Base-by-base conservation (phyloP, 768 basidiomycete species). In the Floccularia luteovirens region DNA sequence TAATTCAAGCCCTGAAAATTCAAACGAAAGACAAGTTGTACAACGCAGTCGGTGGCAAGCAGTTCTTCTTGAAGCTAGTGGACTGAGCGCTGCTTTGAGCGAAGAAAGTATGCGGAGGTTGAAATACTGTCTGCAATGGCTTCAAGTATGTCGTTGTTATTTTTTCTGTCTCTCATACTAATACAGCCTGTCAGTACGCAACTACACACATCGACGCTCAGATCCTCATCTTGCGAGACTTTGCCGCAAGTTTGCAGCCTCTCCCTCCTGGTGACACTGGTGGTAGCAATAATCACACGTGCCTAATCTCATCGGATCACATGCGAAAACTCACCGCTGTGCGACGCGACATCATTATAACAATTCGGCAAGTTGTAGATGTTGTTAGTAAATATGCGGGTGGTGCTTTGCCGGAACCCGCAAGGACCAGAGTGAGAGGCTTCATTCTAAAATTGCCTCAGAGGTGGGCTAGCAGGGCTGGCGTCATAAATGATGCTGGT, bases 81-180 rank as follows among this genome's bases (percentile, higher is more conserved):
- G 90, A 0, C 67, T 94, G 24, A 76, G 89, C 42, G 89, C 87
- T 0, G 90, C 91, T 5, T 67, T 93, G 23, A 90, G 89, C 57
- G 90, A 92, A 46, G 91, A 93, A 58, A 90, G 82, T 52, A 86
- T 94, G 84, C 69, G 86, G 41, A 69, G 85, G 39, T 60, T 94
- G 28, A 79, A 80, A 55, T 93, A 92, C 54, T 90, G 87, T 59
- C 56, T 94, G 21, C 77, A 88, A 42, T 93, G 90, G 89, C 66
- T 94, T 13, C 82, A 87, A 68, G 88, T 89, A 20, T 17, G 75
- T 66, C 16, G 8, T 7, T 7, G 32, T 34, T 28, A 28, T 3
- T 16, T 31, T 36, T 35, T 31, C 22, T 19, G 28, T 24, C 20
- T n/a, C 21, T 47, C 21, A 38, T 35, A 7, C 20, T 24, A 23